Evolutionary conservation across 495 filamentous ascomycete species (phyloP).

Genomic region (Talaromyces wortmannii): DNA sequence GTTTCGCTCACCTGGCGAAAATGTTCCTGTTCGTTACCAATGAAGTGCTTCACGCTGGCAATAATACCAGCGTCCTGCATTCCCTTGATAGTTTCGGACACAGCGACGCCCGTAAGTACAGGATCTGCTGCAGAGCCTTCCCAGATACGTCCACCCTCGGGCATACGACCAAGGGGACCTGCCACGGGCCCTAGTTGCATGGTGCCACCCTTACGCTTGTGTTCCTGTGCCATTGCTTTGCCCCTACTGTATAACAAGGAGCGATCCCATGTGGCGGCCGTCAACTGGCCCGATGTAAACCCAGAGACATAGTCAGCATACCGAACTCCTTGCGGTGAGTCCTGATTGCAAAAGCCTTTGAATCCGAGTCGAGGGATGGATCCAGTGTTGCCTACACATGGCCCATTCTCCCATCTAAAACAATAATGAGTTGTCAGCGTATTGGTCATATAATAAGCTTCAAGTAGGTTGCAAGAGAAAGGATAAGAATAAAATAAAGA

Average conservation of each 20-base stretch:
- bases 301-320: constrained; percentile 42
- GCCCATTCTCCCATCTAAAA: constrained; percentile 56
- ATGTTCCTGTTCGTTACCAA: constrained; percentile 59
- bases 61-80: constrained; percentile 52
- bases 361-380: constrained; percentile 34
- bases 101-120: constrained; percentile 52
- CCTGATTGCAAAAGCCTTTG: constrained; percentile 45
- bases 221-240: constrained; percentile 52
- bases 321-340: constrained; percentile 47
- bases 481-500: constrained; percentile 11
- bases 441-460: no score
- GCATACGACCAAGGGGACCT: constrained; percentile 46
- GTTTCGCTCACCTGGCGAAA: constrained; percentile 59
- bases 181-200: constrained; percentile 44
- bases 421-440: background rate
- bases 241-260: constrained; percentile 57
- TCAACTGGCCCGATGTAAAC: constrained; percentile 44
- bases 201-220: constrained; percentile 46
- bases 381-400: constrained; percentile 71
- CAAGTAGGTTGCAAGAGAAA: background rate
- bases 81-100: constrained; percentile 47
- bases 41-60: constrained; percentile 53
- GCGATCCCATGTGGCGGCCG: constrained; percentile 65
- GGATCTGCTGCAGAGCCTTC: constrained; percentile 68
- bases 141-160: constrained; percentile 55